Evolutionary conservation across 768 basidiomycete genomes (phyloP).

Genomic region (Boletus sp.): DNA sequence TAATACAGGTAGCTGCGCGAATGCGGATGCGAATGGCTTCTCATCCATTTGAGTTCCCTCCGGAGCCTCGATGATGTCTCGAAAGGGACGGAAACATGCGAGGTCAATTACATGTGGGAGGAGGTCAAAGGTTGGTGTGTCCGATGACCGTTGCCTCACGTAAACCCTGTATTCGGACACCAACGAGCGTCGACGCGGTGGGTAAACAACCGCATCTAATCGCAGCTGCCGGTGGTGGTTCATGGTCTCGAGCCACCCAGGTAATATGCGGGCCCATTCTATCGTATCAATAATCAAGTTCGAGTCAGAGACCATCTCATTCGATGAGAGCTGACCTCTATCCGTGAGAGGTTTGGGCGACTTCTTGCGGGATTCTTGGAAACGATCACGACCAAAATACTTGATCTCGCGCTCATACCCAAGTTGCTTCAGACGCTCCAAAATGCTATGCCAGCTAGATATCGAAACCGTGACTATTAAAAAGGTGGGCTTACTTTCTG

Average conservation of each 20-base stretch:
- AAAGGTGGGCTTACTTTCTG: background rate
- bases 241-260: background rate
- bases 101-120: conserved; percentile 7
- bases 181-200: background rate
- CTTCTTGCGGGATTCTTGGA: background rate
- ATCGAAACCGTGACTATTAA: background rate
- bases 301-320: background rate
- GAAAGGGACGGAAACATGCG: conserved; percentile 2
- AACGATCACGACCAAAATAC: too few species aligned
- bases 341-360: background rate
- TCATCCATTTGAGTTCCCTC: background rate
- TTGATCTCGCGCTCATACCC: background rate
- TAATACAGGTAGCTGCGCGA: conserved; percentile 1
- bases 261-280: conserved; percentile 5
- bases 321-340: background rate
- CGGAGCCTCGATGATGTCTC: background rate
- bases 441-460: background rate
- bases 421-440: background rate
- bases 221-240: background rate
- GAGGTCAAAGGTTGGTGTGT: background rate
- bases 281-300: background rate
- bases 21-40: background rate
- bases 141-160: background rate
- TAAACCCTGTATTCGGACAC: background rate
- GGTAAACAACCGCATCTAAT: background rate